These are phyloP conservation scores for Phialemoniopsis sp. DNA, from an alignment of 2,329 filamentous ascomycete species.

Conservation along the genomic window DNA sequence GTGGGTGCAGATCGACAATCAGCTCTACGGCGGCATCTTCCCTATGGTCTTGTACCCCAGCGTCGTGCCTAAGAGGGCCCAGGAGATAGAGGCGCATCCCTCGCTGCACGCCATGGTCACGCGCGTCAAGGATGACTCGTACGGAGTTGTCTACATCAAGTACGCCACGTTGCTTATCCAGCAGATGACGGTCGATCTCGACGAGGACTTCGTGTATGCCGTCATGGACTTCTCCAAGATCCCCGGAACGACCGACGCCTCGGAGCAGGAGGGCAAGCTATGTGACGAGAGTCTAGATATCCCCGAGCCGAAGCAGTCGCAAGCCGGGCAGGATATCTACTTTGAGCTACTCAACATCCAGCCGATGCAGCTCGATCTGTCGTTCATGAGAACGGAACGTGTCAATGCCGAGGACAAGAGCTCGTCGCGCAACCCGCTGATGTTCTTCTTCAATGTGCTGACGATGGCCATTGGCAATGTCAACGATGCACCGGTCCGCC, in stretches of 20 bases:
- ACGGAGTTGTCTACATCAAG: slow-evolving; percentile 97
- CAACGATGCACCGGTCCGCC: slow-evolving; percentile 90
- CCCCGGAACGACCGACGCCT: slow-evolving; percentile 74
- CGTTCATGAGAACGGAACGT: slow-evolving; percentile 92
- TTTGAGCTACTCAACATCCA: slow-evolving; percentile 97
- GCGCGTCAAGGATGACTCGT: slow-evolving; percentile 95
- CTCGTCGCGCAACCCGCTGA: slow-evolving; percentile 85
- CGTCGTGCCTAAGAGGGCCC: slow-evolving; percentile 93
- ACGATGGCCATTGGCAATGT: slow-evolving; percentile 99
- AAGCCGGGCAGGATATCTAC: slow-evolving; percentile 90
- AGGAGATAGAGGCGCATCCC: slow-evolving; percentile 93
- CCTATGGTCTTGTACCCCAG: slow-evolving; percentile 96
- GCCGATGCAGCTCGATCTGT: slow-evolving; percentile 95
- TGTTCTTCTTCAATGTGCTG: slow-evolving; percentile 98
- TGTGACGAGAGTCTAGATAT: slow-evolving; percentile 90
- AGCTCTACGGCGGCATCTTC: slow-evolving; percentile 97
- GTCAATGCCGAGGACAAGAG: slow-evolving; percentile 96
- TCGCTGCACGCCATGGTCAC: slow-evolving; percentile 91
- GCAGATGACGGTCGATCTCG: slow-evolving; percentile 96
- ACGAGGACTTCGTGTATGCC: slow-evolving; percentile 97
- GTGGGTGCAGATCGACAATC: slow-evolving; percentile 99
- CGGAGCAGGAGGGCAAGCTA: slow-evolving; percentile 73
- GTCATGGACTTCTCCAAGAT: slow-evolving; percentile 93
- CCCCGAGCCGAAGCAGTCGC: slow-evolving; percentile 81
- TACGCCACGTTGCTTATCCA: slow-evolving; percentile 92